Base-by-base conservation (phyloP, 108 stramenopile genomes). In the Phaeodactylum tricornutum region DNA sequence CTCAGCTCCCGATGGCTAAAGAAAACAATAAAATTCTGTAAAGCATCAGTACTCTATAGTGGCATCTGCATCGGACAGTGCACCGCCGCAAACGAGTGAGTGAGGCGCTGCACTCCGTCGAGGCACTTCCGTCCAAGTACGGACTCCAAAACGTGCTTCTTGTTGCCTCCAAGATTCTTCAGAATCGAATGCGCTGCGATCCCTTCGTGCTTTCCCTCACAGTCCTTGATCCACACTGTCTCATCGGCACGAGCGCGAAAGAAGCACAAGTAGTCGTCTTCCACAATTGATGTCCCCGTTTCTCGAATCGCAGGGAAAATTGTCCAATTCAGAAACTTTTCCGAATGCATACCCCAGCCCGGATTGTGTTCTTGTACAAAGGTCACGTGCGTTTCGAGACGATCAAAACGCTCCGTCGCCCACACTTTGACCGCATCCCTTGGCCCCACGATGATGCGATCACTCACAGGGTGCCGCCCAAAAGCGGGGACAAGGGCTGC, bases 401-500 rank as follows among this genome's bases (percentile, higher is more conserved):
- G 21, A 2, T 44, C 32, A 43, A 79, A 79, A 17, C 77, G 66
- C 38, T 64, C 37, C 3, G 70, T 68, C 17, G 72, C 61, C 77
- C 77, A 79, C 26, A 68, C 36, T 32, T 65, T 60, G 24, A 71
- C 62, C 9, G 66, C 69, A 8, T 68, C 50, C 59, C 59, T 58
- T 16, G 66, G 57, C n/a, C 77, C 72, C 52, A 68, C 68, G 6
- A 73, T 47, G 43, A 74, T 60, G 11, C 77, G 69, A 59, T 68
- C 64, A 48, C 62, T 72, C 38, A 72, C 53, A 0, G 66, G 67
- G 6, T 34, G 30, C 29, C 37, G 19, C 28, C 55, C 58, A 59
- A 69, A 68, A 0, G 29, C 30, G 0, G 63, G 38, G 2, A 43
- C 35, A 8, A 60, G 50, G 16, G 55, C 43, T 12, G 56, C 29